phyloP scores from a whole-genome alignment of 768 basidiomycete species.

The Leccinellum rugosiceps region DNA sequence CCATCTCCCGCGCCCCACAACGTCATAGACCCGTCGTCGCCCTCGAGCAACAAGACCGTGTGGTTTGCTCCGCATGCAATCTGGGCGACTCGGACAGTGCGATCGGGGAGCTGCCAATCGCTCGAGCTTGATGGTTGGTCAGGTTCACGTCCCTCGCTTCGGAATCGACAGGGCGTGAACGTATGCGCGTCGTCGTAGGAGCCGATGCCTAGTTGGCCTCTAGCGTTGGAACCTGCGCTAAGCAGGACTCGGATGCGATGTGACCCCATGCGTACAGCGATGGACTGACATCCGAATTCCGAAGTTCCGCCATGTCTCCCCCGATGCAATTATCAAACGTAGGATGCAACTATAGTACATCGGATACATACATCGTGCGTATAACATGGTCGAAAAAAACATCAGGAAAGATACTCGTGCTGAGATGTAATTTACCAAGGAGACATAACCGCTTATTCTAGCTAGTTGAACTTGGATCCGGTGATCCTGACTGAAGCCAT shows the following conservation, averaged over 20 bases:
- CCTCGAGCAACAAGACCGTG: constrained; percentile 61
- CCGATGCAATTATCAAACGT: neutral
- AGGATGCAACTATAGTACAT: neutral
- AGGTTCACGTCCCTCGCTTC: constrained; percentile 2
- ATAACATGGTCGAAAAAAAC: constrained; percentile 5
- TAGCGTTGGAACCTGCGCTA: constrained; percentile 48
- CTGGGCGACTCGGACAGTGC: constrained; percentile 37
- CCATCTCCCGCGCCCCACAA: constrained; percentile 81
- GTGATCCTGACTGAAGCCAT: constrained; percentile 47
- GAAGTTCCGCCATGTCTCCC: neutral
- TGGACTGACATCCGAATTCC: neutral
- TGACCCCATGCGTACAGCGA: neutral
- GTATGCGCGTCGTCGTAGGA: constrained; percentile 37
- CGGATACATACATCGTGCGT: constrained; percentile 15
- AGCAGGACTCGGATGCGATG: constrained; percentile 29
- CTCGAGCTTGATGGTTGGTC: neutral
- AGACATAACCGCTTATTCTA: neutral
- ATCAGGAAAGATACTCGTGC: constrained; percentile 9
- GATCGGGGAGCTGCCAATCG: constrained; percentile 20
- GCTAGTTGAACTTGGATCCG: constrained; percentile 49
- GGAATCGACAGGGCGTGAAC: constrained; percentile 39
- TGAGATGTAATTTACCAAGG: constrained; percentile 11
- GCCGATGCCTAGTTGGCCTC: constrained; percentile 45
- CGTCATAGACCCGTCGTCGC: constrained; percentile 31
- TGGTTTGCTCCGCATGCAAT: constrained; percentile 79